Evolutionary conservation across 345 rosid species (phyloP), one percentile per base, ranked within the genome.

Genomic region (Populus deltoides): DNA sequence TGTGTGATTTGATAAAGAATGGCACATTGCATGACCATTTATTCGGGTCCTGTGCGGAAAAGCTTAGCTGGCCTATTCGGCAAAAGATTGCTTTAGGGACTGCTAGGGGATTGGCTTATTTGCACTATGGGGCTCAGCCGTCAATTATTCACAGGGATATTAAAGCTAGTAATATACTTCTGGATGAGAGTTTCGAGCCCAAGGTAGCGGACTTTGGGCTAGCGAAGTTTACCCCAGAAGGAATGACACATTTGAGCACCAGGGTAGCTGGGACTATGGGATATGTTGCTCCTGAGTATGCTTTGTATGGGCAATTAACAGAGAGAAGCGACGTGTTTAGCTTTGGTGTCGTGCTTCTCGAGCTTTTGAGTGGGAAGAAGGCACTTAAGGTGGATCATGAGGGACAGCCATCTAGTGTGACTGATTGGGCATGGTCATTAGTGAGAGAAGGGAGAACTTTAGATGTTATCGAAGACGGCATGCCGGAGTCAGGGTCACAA

Each of bases 211-310:
- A 94, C 76, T 94, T 94, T 70, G 98, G 98, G 63, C 88, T 94
- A 41, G 98, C 98, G 2, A 92, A 91, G 90, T 90, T 94, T 70
- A 86, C 89, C 3, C 97, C 94, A 0, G 98, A 92, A 75, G 93
- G 94, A 31, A 78, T 88, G 84, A 89, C 98, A 29, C 97, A 92
- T 87, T 63, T 90, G 89, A 94, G 93, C 88, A 94, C 98, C 3
- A 78, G 98, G 79, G 98, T 92, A 4, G 98, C 97, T 0, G 98
- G 98, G 16, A 94, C 98, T 20, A 91, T 90, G 98, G 98, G 98
- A 29, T 94, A 94, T 66, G 97, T 94, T 35, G 98, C 98, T 6
- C 98, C 98, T 1, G 98, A 94, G 89, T 94, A 94, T 70, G 97
- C 98, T 0, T 75, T 92, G 74, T 92, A 94, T 53, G 98, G 97